phyloP scores from a whole-genome alignment of 2,329 filamentous ascomycete species.

The Apiospora arundinis region DNA sequence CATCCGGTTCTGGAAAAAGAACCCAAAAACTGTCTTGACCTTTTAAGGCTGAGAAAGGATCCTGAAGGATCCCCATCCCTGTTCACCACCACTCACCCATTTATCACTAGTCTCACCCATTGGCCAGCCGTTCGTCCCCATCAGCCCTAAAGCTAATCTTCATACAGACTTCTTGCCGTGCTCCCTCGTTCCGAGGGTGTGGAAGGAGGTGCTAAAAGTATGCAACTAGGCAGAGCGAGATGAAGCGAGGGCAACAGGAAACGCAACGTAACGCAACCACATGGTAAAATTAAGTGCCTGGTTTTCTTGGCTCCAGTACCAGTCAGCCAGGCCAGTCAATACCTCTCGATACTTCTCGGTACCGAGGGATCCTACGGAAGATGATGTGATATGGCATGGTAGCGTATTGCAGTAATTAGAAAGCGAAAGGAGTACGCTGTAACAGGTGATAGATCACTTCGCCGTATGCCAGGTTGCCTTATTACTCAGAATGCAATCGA shows the following conservation, averaged over 20 bases:
- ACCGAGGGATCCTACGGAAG: background rate
- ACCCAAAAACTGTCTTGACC: background rate
- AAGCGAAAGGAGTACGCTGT: background rate
- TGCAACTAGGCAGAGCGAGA: background rate
- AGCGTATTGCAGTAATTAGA: background rate
- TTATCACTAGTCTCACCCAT: background rate
- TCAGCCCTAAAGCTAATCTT: background rate
- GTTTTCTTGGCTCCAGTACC: no score
- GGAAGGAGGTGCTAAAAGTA: background rate
- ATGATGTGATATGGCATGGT: background rate
- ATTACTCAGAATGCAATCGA: no score
- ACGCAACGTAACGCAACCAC: background rate
- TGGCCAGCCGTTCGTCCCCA: background rate
- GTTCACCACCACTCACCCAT: background rate
- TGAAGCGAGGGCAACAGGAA: background rate
- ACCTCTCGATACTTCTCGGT: background rate
- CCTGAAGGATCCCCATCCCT: background rate
- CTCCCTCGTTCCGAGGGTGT: background rate
- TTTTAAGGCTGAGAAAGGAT: conserved; percentile 10
- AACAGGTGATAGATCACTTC: no score
- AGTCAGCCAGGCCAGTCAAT: background rate
- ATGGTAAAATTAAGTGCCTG: background rate
- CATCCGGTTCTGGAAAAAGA: background rate
- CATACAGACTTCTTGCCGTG: background rate
- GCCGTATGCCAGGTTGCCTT: no score